Base-by-base conservation (phyloP, 805 yeast genomes). In the Ogataea haglerorum region DNA sequence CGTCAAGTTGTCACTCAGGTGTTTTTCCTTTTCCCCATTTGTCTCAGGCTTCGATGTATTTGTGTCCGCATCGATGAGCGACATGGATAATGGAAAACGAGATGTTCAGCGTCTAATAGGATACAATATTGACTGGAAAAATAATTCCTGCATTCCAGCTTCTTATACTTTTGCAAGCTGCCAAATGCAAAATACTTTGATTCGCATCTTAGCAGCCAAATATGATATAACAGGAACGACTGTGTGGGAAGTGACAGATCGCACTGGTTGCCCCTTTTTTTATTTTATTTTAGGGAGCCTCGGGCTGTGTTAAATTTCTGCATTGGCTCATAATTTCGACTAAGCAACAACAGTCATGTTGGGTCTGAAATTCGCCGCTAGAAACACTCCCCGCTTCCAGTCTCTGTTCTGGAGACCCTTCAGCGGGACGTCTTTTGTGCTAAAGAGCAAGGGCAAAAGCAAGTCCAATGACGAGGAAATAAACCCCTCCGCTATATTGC, bases 401-500 rank as follows among this genome's bases (percentile, higher is more conserved):
- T 4, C 27, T 12, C 6, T 24, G 27, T n/a, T 24, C 7, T 10
- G 27, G 13, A 32, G 37, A 28, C 32, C 12, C 14, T 32, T 32
- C 18, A 21, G 29, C 13, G 16, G 25, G 16, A 27, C 37, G 19
- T 8, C 21, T 13, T 28, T 27, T 33, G 16, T 8, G 12, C 22
- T 27, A 10, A 47, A 49, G 23, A 47, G 39, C 22, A 39, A 40
- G 19, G 46, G 35, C 17, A 42, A 43, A 13, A 37, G 28, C 6
- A 37, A 22, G 7, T 55, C 47, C 16, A 49, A 37, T 15, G 47
- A 49, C 2, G 32, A 25, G 18, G 41, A 38, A 23, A 17, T 59
- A 3, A 58, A 61, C 26, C 58, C 64, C 9, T 58, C 57, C 23
- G 56, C 38, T 53, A 68, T 56, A 49, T 69, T 51, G 27, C 57